phyloP scores from a whole-genome alignment of 2,329 filamentous ascomycete genomes.

The Penicillium sp. region DNA sequence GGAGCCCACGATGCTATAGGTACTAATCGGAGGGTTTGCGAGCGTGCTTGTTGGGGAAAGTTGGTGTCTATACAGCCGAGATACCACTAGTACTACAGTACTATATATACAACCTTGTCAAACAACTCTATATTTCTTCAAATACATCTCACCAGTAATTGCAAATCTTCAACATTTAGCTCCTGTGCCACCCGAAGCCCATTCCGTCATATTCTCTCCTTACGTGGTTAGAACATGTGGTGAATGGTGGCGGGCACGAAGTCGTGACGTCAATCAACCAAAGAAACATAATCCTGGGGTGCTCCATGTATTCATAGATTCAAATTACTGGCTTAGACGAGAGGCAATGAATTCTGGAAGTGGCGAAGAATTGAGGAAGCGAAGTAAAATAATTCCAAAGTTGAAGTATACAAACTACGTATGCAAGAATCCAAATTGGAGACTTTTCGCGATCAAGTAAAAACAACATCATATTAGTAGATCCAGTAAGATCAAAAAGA shows the following conservation, averaged over 20 bases:
- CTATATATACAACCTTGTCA: background rate
- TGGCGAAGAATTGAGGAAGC: background rate
- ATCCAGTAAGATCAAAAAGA: background rate
- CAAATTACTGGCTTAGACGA: background rate
- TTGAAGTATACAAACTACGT: no score
- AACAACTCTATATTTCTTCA: background rate
- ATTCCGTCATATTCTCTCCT: slow-evolving; percentile 1
- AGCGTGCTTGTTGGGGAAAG: background rate
- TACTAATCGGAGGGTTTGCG: background rate
- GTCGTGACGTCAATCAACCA: slow-evolving; percentile 22
- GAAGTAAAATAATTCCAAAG: no score
- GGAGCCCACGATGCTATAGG: background rate
- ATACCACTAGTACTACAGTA: background rate
- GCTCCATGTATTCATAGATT: background rate
- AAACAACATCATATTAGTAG: background rate
- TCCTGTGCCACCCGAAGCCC: background rate
- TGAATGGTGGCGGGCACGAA: slow-evolving; percentile 5
- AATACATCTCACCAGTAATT: background rate
- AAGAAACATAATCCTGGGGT: background rate
- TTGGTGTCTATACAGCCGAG: background rate
- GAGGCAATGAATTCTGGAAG: background rate
- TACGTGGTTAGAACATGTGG: background rate
- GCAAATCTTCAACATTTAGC: background rate
- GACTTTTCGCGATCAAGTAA: no score
- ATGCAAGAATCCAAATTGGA: no score